A percentile compares a stretch with the other conserved stretches of the same genome.
phyloP scores from a whole-genome alignment of 2,329 filamentous ascomycete genomes.

The Myriosclerotinia scirpicola region DNA sequence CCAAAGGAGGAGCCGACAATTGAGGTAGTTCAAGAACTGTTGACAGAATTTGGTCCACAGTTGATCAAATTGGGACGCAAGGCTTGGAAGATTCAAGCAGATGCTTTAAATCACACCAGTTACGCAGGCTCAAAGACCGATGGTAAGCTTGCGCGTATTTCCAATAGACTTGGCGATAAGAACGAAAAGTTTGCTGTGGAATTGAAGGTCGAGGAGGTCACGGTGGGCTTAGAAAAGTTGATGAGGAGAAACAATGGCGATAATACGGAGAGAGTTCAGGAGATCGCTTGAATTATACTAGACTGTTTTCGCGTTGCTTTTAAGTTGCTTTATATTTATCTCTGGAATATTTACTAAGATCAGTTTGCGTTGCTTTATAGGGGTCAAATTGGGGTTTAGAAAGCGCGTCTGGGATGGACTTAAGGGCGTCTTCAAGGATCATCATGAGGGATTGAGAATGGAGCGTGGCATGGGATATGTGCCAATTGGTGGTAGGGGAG shows the following conservation, averaged over 20 bases:
- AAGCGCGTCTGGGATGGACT: conserved; percentile 13
- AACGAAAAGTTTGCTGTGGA: background rate
- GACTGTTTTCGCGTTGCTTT: background rate
- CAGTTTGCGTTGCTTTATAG: conserved; percentile 3
- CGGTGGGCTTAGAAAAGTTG: background rate
- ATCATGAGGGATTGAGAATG: conserved; percentile 7
- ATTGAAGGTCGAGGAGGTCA: background rate
- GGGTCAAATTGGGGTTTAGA: background rate
- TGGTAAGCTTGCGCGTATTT: conserved; percentile 14
- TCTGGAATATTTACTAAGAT: conserved; percentile 14
- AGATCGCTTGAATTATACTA: background rate
- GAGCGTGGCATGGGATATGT: conserved; percentile 8
- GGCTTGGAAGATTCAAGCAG: conserved; percentile 33
- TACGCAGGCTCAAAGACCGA: conserved; percentile 27
- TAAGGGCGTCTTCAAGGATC: conserved; percentile 10
- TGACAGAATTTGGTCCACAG: conserved; percentile 29
- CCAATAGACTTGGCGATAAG: background rate
- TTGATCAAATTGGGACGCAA: conserved; percentile 27
- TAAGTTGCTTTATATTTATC: background rate
- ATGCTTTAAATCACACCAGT: conserved; percentile 28
- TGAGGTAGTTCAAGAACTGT: conserved; percentile 24
- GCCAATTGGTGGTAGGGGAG: conserved; percentile 1
- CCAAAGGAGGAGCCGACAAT: conserved; percentile 20
- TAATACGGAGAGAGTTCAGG: background rate
- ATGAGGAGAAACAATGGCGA: background rate